phyloP scores from a whole-genome alignment of 2,329 filamentous ascomycete species.

The Fusarium pseudocircinatum region DNA sequence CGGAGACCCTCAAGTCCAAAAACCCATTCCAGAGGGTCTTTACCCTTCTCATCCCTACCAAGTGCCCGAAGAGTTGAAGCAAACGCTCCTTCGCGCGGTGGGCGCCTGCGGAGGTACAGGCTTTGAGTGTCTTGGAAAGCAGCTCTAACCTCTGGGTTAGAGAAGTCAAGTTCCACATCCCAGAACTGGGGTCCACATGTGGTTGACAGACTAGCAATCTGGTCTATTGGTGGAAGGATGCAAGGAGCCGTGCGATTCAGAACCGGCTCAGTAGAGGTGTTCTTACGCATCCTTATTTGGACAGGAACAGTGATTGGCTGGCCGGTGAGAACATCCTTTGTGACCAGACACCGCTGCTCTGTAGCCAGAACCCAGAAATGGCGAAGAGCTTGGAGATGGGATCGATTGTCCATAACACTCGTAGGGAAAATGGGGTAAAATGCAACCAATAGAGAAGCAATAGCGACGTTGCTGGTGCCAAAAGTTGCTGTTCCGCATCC shows the following conservation, averaged over 20 bases:
- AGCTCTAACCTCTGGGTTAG: slow-evolving; percentile 67
- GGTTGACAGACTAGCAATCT: slow-evolving; percentile 68
- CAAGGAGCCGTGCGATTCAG: slow-evolving; percentile 64
- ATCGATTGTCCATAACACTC: slow-evolving; percentile 90
- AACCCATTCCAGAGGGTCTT: slow-evolving; percentile 75
- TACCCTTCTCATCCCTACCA: slow-evolving; percentile 54
- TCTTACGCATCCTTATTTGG: slow-evolving; percentile 65
- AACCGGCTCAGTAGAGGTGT: slow-evolving; percentile 50
- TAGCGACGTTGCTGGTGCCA: slow-evolving; percentile 85
- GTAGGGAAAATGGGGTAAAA: slow-evolving; percentile 95
- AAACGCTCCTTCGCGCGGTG: slow-evolving; percentile 75
- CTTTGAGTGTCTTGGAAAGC: slow-evolving; percentile 75
- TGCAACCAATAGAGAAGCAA: slow-evolving; percentile 85
- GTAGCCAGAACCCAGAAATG: slow-evolving; percentile 97
- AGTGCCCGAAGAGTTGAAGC: slow-evolving; percentile 78
- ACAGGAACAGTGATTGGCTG: slow-evolving; percentile 81
- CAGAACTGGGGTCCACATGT: slow-evolving; percentile 76
- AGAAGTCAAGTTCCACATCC: slow-evolving; percentile 82
- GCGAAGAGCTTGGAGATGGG: slow-evolving; percentile 93
- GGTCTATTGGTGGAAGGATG: slow-evolving; percentile 70
- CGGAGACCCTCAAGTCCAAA: slow-evolving; percentile 69
- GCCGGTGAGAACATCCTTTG: slow-evolving; percentile 85
- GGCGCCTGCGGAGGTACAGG: slow-evolving; percentile 77
- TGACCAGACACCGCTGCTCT: slow-evolving; percentile 87
- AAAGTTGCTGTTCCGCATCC: slow-evolving; percentile 94